These are phyloP conservation scores for Aspergillus nomiae DNA, from an alignment of 2,329 filamentous ascomycete species.

Conservation along the genomic window DNA sequence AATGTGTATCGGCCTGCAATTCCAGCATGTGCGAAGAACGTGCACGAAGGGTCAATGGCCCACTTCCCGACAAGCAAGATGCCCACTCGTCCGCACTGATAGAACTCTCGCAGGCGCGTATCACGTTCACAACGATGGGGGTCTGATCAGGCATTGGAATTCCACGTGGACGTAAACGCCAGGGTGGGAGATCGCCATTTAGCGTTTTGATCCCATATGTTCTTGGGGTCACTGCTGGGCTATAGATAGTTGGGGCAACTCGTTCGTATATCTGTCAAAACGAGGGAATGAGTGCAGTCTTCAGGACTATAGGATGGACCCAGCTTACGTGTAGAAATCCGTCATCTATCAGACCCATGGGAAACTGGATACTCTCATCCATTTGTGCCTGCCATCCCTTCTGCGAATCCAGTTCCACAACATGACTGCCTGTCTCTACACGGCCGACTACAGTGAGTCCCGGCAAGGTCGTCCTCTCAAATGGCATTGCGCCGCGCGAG, in stretches of 20 bases:
- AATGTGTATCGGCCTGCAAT: constrained; percentile 26
- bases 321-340: constrained; percentile 44
- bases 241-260: constrained; percentile 5
- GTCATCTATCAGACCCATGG: constrained; percentile 37
- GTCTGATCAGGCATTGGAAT: constrained; percentile 41
- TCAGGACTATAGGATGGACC: not conserved
- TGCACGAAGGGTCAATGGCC: constrained; percentile 10
- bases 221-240: constrained; percentile 16
- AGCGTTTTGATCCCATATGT: constrained; percentile 34
- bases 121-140: constrained; percentile 16
- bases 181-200: constrained; percentile 45
- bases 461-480: constrained; percentile 29
- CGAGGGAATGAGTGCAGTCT: not conserved
- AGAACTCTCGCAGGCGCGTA: constrained; percentile 26
- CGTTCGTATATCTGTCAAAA: constrained; percentile 26
- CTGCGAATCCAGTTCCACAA: constrained; percentile 16
- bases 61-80: constrained; percentile 1
- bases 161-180: constrained; percentile 39
- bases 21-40: constrained; percentile 22
- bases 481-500: constrained; percentile 31
- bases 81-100: constrained; percentile 12
- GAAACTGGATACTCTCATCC: constrained; percentile 25
- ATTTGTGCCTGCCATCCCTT: constrained; percentile 21
- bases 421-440: constrained; percentile 13
- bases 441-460: constrained; percentile 32